Evolutionary conservation across 768 basidiomycete genomes (phyloP), one percentile per base, ranked within the genome.

Genomic region (Suillus subaureus): DNA sequence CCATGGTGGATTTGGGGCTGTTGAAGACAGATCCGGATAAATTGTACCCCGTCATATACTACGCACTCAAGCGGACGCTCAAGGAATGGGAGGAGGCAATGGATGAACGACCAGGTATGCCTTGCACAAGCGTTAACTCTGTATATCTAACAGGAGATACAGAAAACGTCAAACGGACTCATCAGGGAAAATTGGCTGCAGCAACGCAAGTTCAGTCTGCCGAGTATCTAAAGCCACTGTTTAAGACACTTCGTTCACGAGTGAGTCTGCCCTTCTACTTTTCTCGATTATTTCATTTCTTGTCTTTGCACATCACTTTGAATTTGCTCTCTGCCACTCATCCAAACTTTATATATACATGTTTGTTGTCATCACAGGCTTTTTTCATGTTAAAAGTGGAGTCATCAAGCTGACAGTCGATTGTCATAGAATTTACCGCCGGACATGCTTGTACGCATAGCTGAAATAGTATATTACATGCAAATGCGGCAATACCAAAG

Each of bases 51-150:
- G 82, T 98, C 71, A 98, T 99, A 60, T 99, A 99, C 74, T 95
- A 96, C 74, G 94, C 96, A 2, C 80, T 99, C 65, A 98, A 98
- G 82, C 84, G 91, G 67, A 91, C 89, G 6, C 82, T 99, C 61
- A 95, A 95, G 71, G 97, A 99, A 73, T 99, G 97, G 97, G 96
- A 89, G 69, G 91, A 95, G 70, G 92, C 92, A 56, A 91, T 99
- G 91, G 94, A 93, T 63, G 92, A 94, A 67, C 84, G 97, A 72
- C 95, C 95, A 71, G 95, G 95, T 94, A 67, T 42, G 85, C 75
- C 2, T 33, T 33, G 11, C 40, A 28, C 40, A n/a, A 42, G 55
- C 28, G 18, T 40, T 12, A 3, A 15, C 3, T 12, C 33, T 23
- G 26, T 43, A 6, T n/a, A 33, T 57, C 26, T 58, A 42, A 33